phyloP scores from a whole-genome alignment of 306 rosid genomes.

The Vicia faba region DNA sequence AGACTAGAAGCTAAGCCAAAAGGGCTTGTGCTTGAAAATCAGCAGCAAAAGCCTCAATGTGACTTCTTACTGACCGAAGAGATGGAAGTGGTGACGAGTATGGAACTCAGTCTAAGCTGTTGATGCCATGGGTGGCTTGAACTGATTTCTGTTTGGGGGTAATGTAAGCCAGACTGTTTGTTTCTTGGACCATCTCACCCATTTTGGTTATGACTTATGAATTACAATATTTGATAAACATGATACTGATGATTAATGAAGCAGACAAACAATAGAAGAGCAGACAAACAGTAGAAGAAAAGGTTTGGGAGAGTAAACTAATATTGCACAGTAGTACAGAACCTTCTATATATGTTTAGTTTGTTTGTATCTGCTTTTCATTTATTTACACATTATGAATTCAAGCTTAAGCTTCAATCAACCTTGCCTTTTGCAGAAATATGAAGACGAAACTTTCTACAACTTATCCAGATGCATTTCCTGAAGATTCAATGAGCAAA shows the following conservation, averaged over 20 bases:
- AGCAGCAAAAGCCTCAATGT: neutral
- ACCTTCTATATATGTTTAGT: neutral
- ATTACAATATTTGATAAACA: neutral
- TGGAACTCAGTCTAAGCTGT: neutral
- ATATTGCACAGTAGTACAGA: neutral
- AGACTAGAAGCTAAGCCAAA: neutral
- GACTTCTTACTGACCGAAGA: neutral
- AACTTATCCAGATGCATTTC: conserved; percentile 84
- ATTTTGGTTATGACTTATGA: conserved; percentile 16
- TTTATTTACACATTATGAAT: neutral
- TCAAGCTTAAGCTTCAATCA: conserved; percentile 9
- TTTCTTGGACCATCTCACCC: neutral
- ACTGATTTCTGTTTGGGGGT: too few species aligned
- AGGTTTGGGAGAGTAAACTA: conserved; percentile 3
- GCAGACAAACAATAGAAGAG: neutral
- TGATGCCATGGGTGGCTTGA: neutral
- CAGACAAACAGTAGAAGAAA: neutral
- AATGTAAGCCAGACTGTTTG: neutral
- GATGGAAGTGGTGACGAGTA: conserved; percentile 20
- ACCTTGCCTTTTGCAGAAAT: conserved; percentile 51
- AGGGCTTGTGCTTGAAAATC: neutral
- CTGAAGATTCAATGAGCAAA: conserved; percentile 54
- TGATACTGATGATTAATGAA: neutral
- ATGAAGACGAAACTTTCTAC: conserved; percentile 78
- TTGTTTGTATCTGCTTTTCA: neutral